Evolutionary conservation across 192 early-diverging fungal species (phyloP), one percentile per base, ranked within the genome.

Genomic region (Fimicolochytrium jonesii): DNA sequence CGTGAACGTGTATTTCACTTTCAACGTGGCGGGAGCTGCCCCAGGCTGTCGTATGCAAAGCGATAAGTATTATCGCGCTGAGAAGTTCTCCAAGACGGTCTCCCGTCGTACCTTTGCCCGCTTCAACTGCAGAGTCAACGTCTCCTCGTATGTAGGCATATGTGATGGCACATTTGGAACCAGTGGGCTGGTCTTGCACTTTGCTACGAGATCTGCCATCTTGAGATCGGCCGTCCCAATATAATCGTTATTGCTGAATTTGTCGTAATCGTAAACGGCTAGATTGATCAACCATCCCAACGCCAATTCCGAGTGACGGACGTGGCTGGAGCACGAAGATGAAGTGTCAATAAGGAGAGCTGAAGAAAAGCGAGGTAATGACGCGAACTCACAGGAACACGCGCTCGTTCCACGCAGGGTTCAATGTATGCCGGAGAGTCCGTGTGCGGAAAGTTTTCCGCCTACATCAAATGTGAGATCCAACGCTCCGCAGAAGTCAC

Each of bases 351-450:
- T n/a, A n/a, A n/a, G n/a, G n/a, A n/a, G n/a, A n/a, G n/a, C n/a
- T n/a, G n/a, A n/a, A n/a, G n/a, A n/a, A n/a, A n/a, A n/a, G n/a
- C n/a, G n/a, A 39, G 17, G 37, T 39, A 17, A 39, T 39, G 56
- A 59, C 18, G 1, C 22, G 39, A 0, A 2, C 49, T 37, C 45
- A 52, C 61, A 88, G 82, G 61, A 81, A 84, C 31, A 88, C 70
- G 37, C 82, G 85, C 62, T 88, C 88, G 36, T 88, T 82, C 90
- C 90, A 92, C 28, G 67, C 66, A 0, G 90, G 90, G 51, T 87
- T 82, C 6, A 88, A 72, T 22, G 76, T 83, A 59, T 91, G 87
- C 11, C 81, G 72, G 41, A 88, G 67, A 2, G 77, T 73, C 30
- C 80, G 64, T 6, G 89, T 90, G 26, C 88, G 70, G 61, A 87